phyloP scores from a whole-genome alignment of 1,284 basidiomycete genomes.

The Ustilago tritici region DNA sequence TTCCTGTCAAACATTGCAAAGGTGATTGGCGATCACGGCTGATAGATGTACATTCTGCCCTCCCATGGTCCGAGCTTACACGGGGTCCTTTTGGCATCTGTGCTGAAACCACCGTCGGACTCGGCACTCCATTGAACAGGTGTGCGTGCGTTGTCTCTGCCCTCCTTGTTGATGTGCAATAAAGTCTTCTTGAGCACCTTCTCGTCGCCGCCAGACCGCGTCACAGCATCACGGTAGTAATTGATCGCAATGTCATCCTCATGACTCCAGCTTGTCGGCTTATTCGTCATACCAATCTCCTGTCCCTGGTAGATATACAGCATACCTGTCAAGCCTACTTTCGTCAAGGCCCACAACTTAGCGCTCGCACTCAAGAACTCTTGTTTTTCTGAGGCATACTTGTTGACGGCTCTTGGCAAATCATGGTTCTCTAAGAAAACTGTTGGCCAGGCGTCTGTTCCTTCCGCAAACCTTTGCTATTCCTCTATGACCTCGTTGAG shows the following conservation, averaged over 20 bases:
- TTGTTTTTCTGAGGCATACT: constrained; percentile 76
- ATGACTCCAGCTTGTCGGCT: constrained; percentile 76
- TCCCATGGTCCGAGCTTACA: constrained; percentile 31
- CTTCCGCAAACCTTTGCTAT: constrained; percentile 73
- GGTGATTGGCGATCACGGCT: constrained; percentile 6
- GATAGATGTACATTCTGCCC: constrained; percentile 35
- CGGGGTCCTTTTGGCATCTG: constrained; percentile 71
- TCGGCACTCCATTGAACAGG: constrained; percentile 78
- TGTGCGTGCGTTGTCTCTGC: constrained; percentile 78
- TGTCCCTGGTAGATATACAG: constrained; percentile 79
- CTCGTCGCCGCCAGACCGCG: constrained; percentile 20
- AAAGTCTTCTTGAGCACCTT: constrained; percentile 71
- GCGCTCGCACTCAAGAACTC: constrained; percentile 74
- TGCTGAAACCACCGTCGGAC: constrained; percentile 77
- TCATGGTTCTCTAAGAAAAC: constrained; percentile 76
- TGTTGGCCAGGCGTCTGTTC: constrained; percentile 41
- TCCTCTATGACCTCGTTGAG: constrained; percentile 75
- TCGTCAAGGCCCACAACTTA: constrained; percentile 77
- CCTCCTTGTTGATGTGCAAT: constrained; percentile 75
- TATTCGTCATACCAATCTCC: constrained; percentile 77
- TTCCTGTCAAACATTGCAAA: background rate
- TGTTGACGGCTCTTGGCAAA: constrained; percentile 74
- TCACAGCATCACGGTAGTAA: constrained; percentile 34
- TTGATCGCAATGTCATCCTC: constrained; percentile 69
- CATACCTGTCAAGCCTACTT: constrained; percentile 77